phyloP scores from a whole-genome alignment of 2,329 filamentous ascomycete genomes.

The Ceratocystis harringtonii region DNA sequence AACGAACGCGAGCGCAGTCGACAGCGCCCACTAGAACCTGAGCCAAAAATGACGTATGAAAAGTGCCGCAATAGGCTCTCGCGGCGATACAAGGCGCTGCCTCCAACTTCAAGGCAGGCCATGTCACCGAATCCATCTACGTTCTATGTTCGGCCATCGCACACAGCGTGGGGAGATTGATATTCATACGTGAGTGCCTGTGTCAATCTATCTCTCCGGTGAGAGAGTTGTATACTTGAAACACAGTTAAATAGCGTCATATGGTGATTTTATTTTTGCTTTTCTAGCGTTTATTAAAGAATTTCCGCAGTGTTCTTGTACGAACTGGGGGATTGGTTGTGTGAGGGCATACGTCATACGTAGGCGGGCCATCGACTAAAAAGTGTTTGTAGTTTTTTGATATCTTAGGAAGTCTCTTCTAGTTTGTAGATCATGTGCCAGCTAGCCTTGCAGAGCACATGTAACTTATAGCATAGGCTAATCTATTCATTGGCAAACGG shows the following conservation, averaged over 20 bases:
- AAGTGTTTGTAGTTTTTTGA: too few relatives aligned
- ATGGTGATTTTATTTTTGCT: rapidly evolving
- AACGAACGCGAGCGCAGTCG: not conserved
- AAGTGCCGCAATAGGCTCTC: not conserved
- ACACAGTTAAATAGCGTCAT: too few relatives aligned
- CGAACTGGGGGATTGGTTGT: too few relatives aligned
- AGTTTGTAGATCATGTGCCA: too few relatives aligned
- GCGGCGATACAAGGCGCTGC: not conserved
- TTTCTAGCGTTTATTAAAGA: too few relatives aligned
- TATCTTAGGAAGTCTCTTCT: too few relatives aligned
- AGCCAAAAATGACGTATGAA: not conserved
- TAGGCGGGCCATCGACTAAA: rapidly evolving
- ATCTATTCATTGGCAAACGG: too few relatives aligned
- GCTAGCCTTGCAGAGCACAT: too few relatives aligned
- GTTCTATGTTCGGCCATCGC: not conserved
- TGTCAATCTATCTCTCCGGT: rapidly evolving
- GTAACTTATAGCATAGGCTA: too few relatives aligned
- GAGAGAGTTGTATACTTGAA: too few relatives aligned
- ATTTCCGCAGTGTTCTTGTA: too few relatives aligned
- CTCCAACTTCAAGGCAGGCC: not conserved
- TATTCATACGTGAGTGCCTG: too few relatives aligned
- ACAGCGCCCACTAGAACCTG: not conserved
- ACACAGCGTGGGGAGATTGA: not conserved
- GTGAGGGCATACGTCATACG: rapidly evolving
- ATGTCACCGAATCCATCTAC: not conserved